phyloP scores from a whole-genome alignment of 345 rosid genomes.

The Bretschneidera sinensis region DNA sequence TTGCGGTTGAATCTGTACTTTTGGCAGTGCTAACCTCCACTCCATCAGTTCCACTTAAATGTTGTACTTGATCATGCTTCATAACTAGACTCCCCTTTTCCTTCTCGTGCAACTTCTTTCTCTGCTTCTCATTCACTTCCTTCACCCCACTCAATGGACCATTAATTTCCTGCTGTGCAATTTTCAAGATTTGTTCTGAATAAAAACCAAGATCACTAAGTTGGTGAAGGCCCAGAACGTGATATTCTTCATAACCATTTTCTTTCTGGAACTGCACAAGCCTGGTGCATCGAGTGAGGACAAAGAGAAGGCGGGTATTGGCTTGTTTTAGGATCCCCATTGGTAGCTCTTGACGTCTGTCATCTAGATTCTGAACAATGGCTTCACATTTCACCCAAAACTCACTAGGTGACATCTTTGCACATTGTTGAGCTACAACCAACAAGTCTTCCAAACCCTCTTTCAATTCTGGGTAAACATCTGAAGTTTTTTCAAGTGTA shows the following conservation, averaged over 20 bases:
- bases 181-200: slow-evolving; percentile 61
- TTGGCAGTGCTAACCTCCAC: slow-evolving; percentile 60
- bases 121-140: slow-evolving; percentile 38
- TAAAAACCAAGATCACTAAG: slow-evolving; percentile 93
- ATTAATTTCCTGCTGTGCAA: slow-evolving; percentile 46
- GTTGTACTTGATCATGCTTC: slow-evolving; percentile 35
- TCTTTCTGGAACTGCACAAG: slow-evolving; percentile 96
- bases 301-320: slow-evolving; percentile 84
- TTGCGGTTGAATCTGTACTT: slow-evolving; percentile 70
- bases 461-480: slow-evolving; percentile 64
- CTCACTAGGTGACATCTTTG: slow-evolving; percentile 77
- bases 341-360: slow-evolving; percentile 85
- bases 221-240: slow-evolving; percentile 77
- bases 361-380: slow-evolving; percentile 84
- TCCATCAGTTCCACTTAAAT: slow-evolving; percentile 30
- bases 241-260: slow-evolving; percentile 73
- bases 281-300: slow-evolving; percentile 90
- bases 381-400: slow-evolving; percentile 88
- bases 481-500: slow-evolving; percentile 63
- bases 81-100: slow-evolving; percentile 23
- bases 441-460: slow-evolving; percentile 79
- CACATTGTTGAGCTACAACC: slow-evolving; percentile 66
- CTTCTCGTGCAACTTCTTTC: slow-evolving; percentile 32
- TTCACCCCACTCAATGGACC: slow-evolving; percentile 39
- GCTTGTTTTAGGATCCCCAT: slow-evolving; percentile 90